Evolutionary conservation across 805 yeast species (phyloP).

Genomic region (Monosporozyma siamensis): DNA sequence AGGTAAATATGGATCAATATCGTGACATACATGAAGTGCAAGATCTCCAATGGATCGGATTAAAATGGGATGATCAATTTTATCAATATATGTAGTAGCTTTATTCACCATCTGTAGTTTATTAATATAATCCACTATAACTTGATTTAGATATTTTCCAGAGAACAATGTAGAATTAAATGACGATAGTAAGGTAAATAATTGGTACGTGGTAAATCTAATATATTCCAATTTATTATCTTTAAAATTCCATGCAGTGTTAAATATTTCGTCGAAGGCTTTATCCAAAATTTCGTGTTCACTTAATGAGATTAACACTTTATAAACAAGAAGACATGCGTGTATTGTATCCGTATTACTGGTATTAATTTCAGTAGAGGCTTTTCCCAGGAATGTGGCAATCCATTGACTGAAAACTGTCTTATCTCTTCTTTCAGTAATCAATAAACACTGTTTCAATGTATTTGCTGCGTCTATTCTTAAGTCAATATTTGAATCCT

Average conservation of each 20-base stretch:
- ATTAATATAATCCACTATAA: constrained; percentile 64
- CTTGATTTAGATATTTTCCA: constrained; percentile 67
- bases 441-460: constrained; percentile 60
- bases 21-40: constrained; percentile 59
- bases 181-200: constrained; percentile 69
- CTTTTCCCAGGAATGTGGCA: constrained; percentile 51
- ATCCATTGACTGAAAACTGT: constrained; percentile 65
- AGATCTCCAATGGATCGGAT: constrained; percentile 73
- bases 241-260: constrained; percentile 58
- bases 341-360: constrained; percentile 58
- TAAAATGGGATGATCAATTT: constrained; percentile 55
- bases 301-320: constrained; percentile 53
- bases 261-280: constrained; percentile 65
- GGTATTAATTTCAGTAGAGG: constrained; percentile 40
- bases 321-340: constrained; percentile 68
- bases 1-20: constrained; percentile 77
- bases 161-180: constrained; percentile 67
- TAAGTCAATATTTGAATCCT: constrained; percentile 61
- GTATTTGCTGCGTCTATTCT: constrained; percentile 76
- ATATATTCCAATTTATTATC: constrained; percentile 64
- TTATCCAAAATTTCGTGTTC: constrained; percentile 65
- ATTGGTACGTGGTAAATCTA: constrained; percentile 66
- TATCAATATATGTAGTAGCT: constrained; percentile 3
- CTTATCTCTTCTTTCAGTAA: constrained; percentile 69
- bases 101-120: constrained; percentile 57